Base-by-base conservation (phyloP, 2,329 filamentous ascomycete species). In the Sarocladium brachiariae region DNA sequence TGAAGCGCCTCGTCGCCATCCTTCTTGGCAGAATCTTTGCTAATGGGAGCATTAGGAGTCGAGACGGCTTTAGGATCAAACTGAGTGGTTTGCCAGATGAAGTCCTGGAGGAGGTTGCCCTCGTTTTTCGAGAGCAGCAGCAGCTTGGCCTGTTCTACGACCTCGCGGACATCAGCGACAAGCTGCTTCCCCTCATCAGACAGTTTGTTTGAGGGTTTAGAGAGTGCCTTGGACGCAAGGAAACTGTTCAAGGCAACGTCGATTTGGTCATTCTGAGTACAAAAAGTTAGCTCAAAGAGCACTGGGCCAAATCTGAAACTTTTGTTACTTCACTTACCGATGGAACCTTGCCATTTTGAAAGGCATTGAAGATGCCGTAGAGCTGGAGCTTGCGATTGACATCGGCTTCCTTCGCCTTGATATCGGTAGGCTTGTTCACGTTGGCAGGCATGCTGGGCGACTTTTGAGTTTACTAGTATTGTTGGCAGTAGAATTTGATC, bases 341-440 rank as follows among this genome's bases (percentile, higher is more conserved):
- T 55, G 92, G 92, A 41, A 91, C 84, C 69, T 96, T 97, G 74
- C 91, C 91, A 59, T 83, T 80, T 64, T 87, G 77, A 68, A 97
- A 96, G 49, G 90, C 92, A 75, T 67, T 71, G 70, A 84, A 80
- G 68, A 97, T 96, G 63, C 92, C 93, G 63, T 95, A 99, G 33
- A 97, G 71, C 70, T 96, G 91, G 49, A 99, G 83, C 76, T 99
- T 99, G 66, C 84, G 82, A 70, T 93, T 93, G 70, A 97, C 85
- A 66, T 96, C 84, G 58, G 78, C 79, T 73, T 95, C 89, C 78
- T 91, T 92, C 67, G 80, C 69, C 73, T 86, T 84, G 54, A 77
- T 62, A 68, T 93, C 78, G 55, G 81, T 84, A 27, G 89, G 88
- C 59, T 77, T 80, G 69, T 93, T 91, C 63, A 92, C 86, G 56